Evolutionary conservation across 2,329 filamentous ascomycete genomes (phyloP), one percentile per base, ranked within the genome.

Genomic region (Stromatinia cepivora): DNA sequence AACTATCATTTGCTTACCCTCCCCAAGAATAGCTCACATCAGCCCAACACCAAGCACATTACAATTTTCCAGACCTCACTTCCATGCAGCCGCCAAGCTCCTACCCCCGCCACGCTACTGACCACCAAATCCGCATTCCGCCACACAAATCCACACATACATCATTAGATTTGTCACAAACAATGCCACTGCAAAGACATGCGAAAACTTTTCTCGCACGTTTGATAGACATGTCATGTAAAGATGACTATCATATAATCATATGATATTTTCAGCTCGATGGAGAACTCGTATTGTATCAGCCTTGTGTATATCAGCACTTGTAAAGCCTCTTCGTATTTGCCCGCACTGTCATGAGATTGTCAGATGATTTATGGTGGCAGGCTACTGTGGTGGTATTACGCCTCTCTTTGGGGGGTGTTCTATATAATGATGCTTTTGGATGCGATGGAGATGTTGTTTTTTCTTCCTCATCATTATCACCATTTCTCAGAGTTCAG

Each of bases 211-310:
- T 22, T 6, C 15, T 52, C 45, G 20, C 22, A 13, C 2, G 22
- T 52, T 64, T 52, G 61, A 34, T 63, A 52, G n/a, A 39, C 5
- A 39, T 36, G 15, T 50, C 9, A 52, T 52, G 46, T 42, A 22
- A 25, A 22, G 34, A 42, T 52, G 31, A 13, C 46, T 39, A 52
- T 39, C 46, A 39, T 39, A 25, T 1, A 50, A 50, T 63, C 59
- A 50, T 63, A 63, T 63, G 61, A 64, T 52, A 15, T 53, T 28
- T 64, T 64, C 61, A 64, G 61, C 61, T 64, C 39, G 61, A 1
- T 62, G 42, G 22, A 8, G 15, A 64, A 39, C 52, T 42, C 61
- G 46, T 64, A 5, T 42, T 39, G 46, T n/a, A 25, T 39, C 45
- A 42, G 61, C 61, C 15, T 9, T 64, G 61, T 48, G 42, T n/a